Evolutionary conservation across 768 basidiomycete genomes (phyloP).

Genomic region (Hirschioporus abietinus): DNA sequence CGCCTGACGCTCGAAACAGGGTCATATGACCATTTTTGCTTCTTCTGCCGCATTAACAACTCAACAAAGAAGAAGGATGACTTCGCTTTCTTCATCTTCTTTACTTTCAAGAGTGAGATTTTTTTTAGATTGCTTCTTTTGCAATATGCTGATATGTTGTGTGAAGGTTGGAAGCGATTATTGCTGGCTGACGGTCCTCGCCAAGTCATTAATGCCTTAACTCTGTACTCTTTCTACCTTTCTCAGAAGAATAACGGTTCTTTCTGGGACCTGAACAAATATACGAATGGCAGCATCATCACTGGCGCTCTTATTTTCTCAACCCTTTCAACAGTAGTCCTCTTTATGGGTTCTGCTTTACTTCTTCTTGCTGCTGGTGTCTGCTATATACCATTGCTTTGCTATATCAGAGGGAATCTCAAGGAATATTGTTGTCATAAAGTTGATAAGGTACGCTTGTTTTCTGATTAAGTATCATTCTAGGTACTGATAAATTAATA

Average conservation of each 20-base stretch:
- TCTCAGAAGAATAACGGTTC: slow-evolving; percentile 42
- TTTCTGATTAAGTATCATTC: slow-evolving; percentile 9
- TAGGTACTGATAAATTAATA: slow-evolving; percentile 24
- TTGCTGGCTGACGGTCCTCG: slow-evolving; percentile 93
- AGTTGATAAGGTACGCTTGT: slow-evolving; percentile 78
- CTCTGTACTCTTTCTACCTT: slow-evolving; percentile 87
- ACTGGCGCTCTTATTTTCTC: slow-evolving; percentile 84
- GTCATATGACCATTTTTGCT: slow-evolving; percentile 96
- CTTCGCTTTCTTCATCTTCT: slow-evolving; percentile 99
- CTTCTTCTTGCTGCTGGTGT: slow-evolving; percentile 80
- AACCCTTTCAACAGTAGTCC: slow-evolving; percentile 83
- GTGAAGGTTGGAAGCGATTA: slow-evolving; percentile 78
- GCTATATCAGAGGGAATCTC: slow-evolving; percentile 94
- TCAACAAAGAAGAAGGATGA: slow-evolving; percentile 96
- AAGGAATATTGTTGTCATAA: slow-evolving; percentile 99
- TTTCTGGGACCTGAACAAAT: slow-evolving; percentile 72
- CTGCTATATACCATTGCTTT: slow-evolving; percentile 89
- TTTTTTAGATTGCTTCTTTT: background rate
- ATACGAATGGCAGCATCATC: slow-evolving; percentile 72
- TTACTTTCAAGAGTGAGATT: slow-evolving; percentile 91
- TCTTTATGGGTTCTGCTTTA: slow-evolving; percentile 81
- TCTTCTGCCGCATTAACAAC: slow-evolving; percentile 93
- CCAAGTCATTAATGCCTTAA: slow-evolving; percentile 95
- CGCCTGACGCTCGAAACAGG: slow-evolving; percentile 37
- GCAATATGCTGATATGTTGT: slow-evolving; percentile 7